These are phyloP conservation scores for Tolypocladium endophyticum DNA, from an alignment of 2,329 filamentous ascomycete species.

Conservation along the genomic window DNA sequence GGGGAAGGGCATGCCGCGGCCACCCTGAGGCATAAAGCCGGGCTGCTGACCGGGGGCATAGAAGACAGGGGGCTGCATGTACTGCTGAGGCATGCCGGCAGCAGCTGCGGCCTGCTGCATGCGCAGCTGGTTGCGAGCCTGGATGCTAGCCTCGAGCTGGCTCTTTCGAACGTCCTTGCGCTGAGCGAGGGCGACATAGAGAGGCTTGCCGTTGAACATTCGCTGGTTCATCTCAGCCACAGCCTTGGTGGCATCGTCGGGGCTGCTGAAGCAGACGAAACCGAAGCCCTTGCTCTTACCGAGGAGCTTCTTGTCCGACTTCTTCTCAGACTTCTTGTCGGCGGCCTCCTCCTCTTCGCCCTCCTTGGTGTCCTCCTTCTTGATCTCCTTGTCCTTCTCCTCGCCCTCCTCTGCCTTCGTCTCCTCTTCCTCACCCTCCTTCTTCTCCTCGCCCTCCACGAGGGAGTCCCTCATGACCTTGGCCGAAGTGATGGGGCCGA, in stretches of 20 bases:
- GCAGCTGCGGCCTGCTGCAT: conserved; percentile 95
- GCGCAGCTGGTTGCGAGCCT: conserved; percentile 95
- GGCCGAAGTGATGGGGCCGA: conserved; percentile 91
- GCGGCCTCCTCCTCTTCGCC: conserved; percentile 33
- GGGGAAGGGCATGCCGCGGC: conserved; percentile 57
- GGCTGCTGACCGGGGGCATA: conserved; percentile 77
- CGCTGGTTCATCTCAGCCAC: conserved; percentile 99
- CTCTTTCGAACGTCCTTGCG: conserved; percentile 99
- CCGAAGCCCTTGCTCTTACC: conserved; percentile 99
- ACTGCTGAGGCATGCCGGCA: conserved; percentile 78
- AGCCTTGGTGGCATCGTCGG: conserved; percentile 97
- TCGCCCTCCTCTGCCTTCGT: conserved; percentile 41
- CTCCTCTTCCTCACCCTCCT: conserved; percentile 42
- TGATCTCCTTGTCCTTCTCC: conserved; percentile 27
- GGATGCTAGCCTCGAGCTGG: conserved; percentile 98
- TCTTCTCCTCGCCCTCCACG: conserved; percentile 43
- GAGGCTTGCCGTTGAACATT: conserved; percentile 93
- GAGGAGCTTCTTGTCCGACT: conserved; percentile 58
- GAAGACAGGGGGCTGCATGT: conserved; percentile 86
- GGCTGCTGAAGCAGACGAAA: conserved; percentile 99
- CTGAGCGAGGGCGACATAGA: conserved; percentile 96
- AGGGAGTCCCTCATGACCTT: conserved; percentile 94
- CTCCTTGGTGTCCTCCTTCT: conserved; percentile 34
- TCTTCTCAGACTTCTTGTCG: conserved; percentile 51
- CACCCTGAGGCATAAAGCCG: conserved; percentile 53